A percentile compares a stretch with the other conserved stretches of the same genome.
Evolutionary conservation across 2,329 filamentous ascomycete species (phyloP).

Genomic region (Aspergillus felis): DNA sequence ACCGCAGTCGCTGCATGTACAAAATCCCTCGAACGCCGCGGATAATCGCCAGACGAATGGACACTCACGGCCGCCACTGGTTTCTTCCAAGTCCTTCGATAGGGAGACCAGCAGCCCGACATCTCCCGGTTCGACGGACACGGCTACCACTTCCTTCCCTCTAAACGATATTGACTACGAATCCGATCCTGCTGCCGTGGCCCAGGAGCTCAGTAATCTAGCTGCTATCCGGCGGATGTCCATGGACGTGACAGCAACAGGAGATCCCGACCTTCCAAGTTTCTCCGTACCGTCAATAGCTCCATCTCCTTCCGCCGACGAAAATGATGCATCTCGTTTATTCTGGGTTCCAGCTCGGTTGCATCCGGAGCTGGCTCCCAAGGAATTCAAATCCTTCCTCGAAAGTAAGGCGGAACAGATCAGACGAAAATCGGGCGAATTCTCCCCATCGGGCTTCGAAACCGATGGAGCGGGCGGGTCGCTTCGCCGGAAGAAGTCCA

Average conservation of each 20-base stretch:
- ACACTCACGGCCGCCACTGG: slow-evolving; percentile 23
- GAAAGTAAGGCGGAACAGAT: slow-evolving; percentile 91
- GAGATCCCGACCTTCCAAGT: slow-evolving; percentile 54
- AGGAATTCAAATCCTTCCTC: slow-evolving; percentile 94
- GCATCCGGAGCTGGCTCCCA: slow-evolving; percentile 90
- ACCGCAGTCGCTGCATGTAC: slow-evolving; percentile 24
- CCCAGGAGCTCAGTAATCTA: slow-evolving; percentile 86
- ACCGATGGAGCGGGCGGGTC: slow-evolving; percentile 54
- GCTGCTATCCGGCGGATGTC: slow-evolving; percentile 89
- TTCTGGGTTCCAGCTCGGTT: slow-evolving; percentile 95
- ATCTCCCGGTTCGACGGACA: slow-evolving; percentile 53
- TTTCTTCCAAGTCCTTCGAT: slow-evolving; percentile 31
- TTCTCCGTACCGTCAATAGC: slow-evolving; percentile 41
- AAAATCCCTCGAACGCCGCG: slow-evolving; percentile 33
- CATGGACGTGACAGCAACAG: slow-evolving; percentile 73
- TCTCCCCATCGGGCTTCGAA: slow-evolving; percentile 52
- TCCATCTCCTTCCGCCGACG: slow-evolving; percentile 54
- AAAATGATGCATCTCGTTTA: slow-evolving; percentile 80
- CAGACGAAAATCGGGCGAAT: slow-evolving; percentile 74
- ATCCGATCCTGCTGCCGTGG: slow-evolving; percentile 81
- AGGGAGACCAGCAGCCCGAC: slow-evolving; percentile 50
- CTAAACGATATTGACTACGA: slow-evolving; percentile 86
- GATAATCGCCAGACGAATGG: slow-evolving; percentile 29
- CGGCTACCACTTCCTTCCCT: slow-evolving; percentile 61
- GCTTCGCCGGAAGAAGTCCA: slow-evolving; percentile 84